These are phyloP conservation scores for Pichia paraexigua DNA, from an alignment of 805 yeast genomes.

Conservation along the genomic window DNA sequence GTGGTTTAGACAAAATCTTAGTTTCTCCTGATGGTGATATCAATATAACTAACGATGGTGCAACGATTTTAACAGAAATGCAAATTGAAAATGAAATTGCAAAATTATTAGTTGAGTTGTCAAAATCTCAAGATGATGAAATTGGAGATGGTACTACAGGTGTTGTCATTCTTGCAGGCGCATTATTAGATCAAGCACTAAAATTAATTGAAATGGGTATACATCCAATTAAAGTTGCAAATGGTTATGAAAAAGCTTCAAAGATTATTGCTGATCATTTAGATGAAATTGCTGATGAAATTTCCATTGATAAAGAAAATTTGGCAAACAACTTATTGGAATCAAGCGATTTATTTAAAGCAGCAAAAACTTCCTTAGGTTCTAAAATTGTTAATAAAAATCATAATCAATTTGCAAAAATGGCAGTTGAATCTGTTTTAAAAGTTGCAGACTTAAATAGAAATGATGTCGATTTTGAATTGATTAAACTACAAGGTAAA, in stretches of 20 bases:
- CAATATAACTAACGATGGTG: constrained; percentile 97
- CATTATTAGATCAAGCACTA: constrained; percentile 86
- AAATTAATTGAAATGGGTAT: constrained; percentile 94
- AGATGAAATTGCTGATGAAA: constrained; percentile 49
- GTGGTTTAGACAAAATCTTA: constrained; percentile 95
- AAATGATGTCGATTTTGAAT: constrained; percentile 93
- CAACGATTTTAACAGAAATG: constrained; percentile 93
- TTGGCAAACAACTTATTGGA: constrained; percentile 24
- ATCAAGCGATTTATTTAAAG: constrained; percentile 63
- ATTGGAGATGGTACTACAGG: constrained; percentile 99
- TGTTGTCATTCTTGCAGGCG: constrained; percentile 94
- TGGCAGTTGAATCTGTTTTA: constrained; percentile 95
- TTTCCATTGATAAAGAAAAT: constrained; percentile 24
- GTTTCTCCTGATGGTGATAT: constrained; percentile 96
- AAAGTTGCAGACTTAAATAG: constrained; percentile 88
- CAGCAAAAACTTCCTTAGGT: constrained; percentile 92
- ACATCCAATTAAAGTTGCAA: constrained; percentile 94
- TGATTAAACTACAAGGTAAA: constrained; percentile 91
- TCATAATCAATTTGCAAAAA: constrained; percentile 87
- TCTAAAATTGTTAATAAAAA: constrained; percentile 92
- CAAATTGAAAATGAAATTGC: constrained; percentile 95
- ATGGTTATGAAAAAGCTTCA: constrained; percentile 96
- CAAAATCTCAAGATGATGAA: constrained; percentile 95
- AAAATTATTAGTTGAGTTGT: constrained; percentile 84
- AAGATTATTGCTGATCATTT: constrained; percentile 76